Percentiles rank a stretch among this genome's conserved stretches.
Evolutionary conservation across 139 green algal genomes (phyloP).

Genomic region (Volvox reticuliferus): DNA sequence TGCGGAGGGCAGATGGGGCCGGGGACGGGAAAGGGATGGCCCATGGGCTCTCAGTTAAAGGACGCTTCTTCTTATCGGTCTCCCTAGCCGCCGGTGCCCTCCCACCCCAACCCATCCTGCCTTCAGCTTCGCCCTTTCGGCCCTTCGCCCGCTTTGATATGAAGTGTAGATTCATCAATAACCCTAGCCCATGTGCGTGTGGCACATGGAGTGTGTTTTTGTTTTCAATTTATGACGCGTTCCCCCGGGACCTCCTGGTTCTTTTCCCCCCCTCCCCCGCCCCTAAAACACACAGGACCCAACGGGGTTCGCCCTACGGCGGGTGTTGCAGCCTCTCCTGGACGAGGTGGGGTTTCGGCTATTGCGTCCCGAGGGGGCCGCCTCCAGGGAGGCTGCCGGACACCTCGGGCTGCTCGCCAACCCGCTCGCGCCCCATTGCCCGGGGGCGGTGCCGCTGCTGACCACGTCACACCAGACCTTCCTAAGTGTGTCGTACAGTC

Average conservation of each 20-base stretch:
- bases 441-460: conserved; percentile 42
- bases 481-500: background rate
- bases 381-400: conserved; percentile 4
- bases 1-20: no score
- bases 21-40: no score
- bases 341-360: conserved; percentile 44
- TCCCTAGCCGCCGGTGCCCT: no score
- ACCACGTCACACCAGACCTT: conserved; percentile 29
- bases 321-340: conserved; percentile 50
- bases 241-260: background rate
- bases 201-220: no score
- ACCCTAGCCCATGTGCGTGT: no score
- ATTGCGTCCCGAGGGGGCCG: conserved; percentile 18
- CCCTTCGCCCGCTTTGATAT: no score
- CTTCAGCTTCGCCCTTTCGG: no score
- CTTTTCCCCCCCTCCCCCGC: background rate
- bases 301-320: conserved; percentile 1
- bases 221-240: no score
- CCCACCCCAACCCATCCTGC: no score
- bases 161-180: no score
- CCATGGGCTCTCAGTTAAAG: no score
- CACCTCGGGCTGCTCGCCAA: conserved; percentile 12
- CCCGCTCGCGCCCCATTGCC: conserved; percentile 39
- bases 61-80: no score
- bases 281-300: conserved; percentile 25